Conservation (phyloP, 805 yeast species). For the Scheffersomyces lignosus region DNA sequence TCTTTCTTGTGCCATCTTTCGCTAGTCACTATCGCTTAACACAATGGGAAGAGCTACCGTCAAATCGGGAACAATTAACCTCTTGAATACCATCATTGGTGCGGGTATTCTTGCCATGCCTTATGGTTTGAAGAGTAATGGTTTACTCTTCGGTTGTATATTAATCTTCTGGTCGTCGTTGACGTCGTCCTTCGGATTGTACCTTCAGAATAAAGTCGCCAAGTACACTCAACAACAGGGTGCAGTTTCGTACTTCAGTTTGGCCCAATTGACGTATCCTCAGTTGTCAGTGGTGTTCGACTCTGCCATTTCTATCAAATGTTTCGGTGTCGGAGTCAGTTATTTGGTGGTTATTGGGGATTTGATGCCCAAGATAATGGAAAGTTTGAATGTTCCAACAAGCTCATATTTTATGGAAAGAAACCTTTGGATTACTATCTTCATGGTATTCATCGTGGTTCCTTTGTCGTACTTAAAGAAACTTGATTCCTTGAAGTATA, state of each 20-base stretch:
- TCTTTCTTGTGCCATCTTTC: too few relatives aligned
- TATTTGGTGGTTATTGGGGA: constrained; percentile 78
- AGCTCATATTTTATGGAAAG: constrained; percentile 30
- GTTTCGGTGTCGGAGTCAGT: constrained; percentile 75
- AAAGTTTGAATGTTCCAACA: constrained; percentile 28
- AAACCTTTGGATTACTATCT: constrained; percentile 54
- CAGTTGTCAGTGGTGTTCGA: constrained; percentile 69
- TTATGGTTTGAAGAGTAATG: constrained; percentile 67
- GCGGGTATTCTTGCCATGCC: constrained; percentile 81
- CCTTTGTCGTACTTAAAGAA: constrained; percentile 64
- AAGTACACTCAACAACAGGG: constrained; percentile 44
- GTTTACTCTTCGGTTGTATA: constrained; percentile 55
- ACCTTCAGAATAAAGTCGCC: constrained; percentile 62
- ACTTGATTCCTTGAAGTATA: constrained; percentile 67
- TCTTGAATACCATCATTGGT: constrained; percentile 77
- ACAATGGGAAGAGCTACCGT: constrained; percentile 16
- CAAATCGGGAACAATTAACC: constrained; percentile 45
- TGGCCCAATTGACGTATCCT: constrained; percentile 65
- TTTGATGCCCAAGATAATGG: constrained; percentile 61
- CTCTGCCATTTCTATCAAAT: constrained; percentile 70
- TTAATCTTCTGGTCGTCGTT: constrained; percentile 61
- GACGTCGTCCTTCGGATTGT: constrained; percentile 68
- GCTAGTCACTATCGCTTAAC: too few relatives aligned
- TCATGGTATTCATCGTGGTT: constrained; percentile 51
- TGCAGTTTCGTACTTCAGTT: constrained; percentile 45